phyloP scores from a whole-genome alignment of 306 rosid species.

The Cucumis cinereus region DNA sequence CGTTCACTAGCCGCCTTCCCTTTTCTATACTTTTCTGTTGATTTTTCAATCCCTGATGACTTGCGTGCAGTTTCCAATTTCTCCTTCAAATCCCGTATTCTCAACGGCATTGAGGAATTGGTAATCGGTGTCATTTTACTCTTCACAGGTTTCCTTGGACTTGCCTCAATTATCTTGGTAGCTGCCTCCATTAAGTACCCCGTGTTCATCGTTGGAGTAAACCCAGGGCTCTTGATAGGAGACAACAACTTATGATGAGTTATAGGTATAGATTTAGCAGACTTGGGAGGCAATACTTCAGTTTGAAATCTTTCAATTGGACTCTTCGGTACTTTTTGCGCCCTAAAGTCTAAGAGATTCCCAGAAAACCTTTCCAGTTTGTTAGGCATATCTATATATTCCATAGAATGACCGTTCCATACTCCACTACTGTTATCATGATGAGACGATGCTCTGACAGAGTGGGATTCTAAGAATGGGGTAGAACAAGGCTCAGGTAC shows the following conservation, averaged over 20 bases:
- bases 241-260: slow-evolving; percentile 78
- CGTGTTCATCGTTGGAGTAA: slow-evolving; percentile 36
- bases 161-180: slow-evolving; percentile 71
- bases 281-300: slow-evolving; percentile 78
- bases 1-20: slow-evolving; percentile 21
- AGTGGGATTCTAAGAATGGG: slow-evolving; percentile 23
- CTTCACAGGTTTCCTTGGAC: slow-evolving; percentile 47
- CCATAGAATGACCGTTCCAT: slow-evolving; percentile 25
- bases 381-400: slow-evolving; percentile 29
- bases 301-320: slow-evolving; percentile 67
- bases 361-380: slow-evolving; percentile 39
- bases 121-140: slow-evolving; percentile 29
- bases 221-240: slow-evolving; percentile 66
- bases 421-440: slow-evolving; percentile 22
- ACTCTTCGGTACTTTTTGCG: slow-evolving; percentile 29
- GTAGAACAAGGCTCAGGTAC: slow-evolving; percentile 32
- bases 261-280: slow-evolving; percentile 75
- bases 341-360: slow-evolving; percentile 33
- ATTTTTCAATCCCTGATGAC: slow-evolving; percentile 31
- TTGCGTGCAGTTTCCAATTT: slow-evolving; percentile 49
- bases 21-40: slow-evolving; percentile 22
- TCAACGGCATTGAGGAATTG: slow-evolving; percentile 62
- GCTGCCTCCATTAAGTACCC: slow-evolving; percentile 79
- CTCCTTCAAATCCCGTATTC: slow-evolving; percentile 69
- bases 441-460: slow-evolving; percentile 33